A percentile compares a stretch with the other conserved stretches of the same genome.
phyloP scores from a whole-genome alignment of 2,329 filamentous ascomycete species.

The Zymoseptoria tritici region DNA sequence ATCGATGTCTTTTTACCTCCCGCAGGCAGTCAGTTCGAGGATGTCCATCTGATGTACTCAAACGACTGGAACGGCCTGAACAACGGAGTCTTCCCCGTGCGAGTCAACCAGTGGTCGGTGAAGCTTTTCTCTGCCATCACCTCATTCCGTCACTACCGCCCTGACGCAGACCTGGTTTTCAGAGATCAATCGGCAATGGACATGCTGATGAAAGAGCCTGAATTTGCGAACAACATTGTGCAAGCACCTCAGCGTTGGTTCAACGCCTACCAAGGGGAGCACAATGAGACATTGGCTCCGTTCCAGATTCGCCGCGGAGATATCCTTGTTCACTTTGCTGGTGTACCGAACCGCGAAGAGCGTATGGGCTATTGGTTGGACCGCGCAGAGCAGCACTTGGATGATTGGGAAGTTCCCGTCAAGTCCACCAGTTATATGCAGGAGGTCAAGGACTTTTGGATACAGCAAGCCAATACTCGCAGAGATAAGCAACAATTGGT shows the following conservation, averaged over 20 bases:
- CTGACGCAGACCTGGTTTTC: slow-evolving; percentile 30
- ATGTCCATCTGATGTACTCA: slow-evolving; percentile 32
- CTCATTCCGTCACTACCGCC: slow-evolving; percentile 34
- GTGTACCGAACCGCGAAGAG: slow-evolving; percentile 28
- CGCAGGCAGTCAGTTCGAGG: slow-evolving; percentile 26
- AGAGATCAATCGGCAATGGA: slow-evolving; percentile 39
- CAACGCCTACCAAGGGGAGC: slow-evolving; percentile 37
- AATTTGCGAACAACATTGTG: slow-evolving; percentile 29
- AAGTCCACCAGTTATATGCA: slow-evolving; percentile 31
- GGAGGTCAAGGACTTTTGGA: slow-evolving; percentile 33
- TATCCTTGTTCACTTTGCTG: slow-evolving; percentile 39
- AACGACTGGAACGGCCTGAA: slow-evolving; percentile 38
- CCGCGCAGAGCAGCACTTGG: slow-evolving; percentile 31
- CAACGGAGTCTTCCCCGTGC: slow-evolving; percentile 37
- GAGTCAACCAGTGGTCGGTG: slow-evolving; percentile 35
- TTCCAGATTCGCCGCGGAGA: slow-evolving; percentile 35
- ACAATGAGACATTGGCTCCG: slow-evolving; percentile 31
- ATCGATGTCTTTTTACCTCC: slow-evolving; percentile 36
- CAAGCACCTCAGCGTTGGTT: slow-evolving; percentile 39
- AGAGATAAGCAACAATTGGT: slow-evolving; percentile 19
- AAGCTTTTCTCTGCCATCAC: slow-evolving; percentile 34
- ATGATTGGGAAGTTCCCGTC: slow-evolving; percentile 34
- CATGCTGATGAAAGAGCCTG: slow-evolving; percentile 28
- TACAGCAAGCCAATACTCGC: slow-evolving; percentile 23
- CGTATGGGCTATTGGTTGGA: slow-evolving; percentile 34